phyloP scores from a whole-genome alignment of 202 grass and related monocot genomes.

The Setaria italica region DNA sequence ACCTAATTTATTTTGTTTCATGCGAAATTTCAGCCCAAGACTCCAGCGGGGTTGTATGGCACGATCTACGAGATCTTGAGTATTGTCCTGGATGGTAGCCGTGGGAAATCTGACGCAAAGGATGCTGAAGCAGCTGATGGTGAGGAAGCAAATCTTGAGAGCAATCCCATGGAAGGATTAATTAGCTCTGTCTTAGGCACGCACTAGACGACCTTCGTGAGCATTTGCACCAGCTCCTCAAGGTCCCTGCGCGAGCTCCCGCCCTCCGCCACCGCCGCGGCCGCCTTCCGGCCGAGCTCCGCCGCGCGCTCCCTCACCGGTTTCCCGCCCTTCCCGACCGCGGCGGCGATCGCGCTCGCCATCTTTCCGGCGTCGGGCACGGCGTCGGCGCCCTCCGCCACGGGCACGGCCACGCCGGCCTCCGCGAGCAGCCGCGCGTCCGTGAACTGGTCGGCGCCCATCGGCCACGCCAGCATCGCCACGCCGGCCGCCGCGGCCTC shows the following conservation, averaged over 20 bases:
- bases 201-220: neutral
- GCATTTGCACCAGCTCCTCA: constrained; percentile 38
- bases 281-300: constrained; percentile 40
- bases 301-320: constrained; percentile 32
- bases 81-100: too few species aligned
- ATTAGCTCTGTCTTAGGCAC: too few species aligned
- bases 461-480: constrained; percentile 71
- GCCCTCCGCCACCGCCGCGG: constrained; percentile 50
- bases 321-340: constrained; percentile 23
- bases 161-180: too few species aligned
- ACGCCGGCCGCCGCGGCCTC: constrained; percentile 55
- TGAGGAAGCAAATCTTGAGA: too few species aligned
- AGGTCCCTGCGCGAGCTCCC: constrained; percentile 58
- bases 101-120: too few species aligned
- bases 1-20: too few species aligned
- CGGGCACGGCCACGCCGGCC: constrained; percentile 47
- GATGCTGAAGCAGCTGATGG: too few species aligned
- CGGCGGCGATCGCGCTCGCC: constrained; percentile 23
- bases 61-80: too few species aligned
- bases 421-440: constrained; percentile 56
- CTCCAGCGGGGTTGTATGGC: too few species aligned
- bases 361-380: constrained; percentile 32
- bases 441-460: constrained; percentile 67
- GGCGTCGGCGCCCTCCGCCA: constrained; percentile 43
- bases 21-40: too few species aligned